Evolutionary conservation across 164 flowering plant genomes (phyloP).

Genomic region (Warburgia ugandensis): DNA sequence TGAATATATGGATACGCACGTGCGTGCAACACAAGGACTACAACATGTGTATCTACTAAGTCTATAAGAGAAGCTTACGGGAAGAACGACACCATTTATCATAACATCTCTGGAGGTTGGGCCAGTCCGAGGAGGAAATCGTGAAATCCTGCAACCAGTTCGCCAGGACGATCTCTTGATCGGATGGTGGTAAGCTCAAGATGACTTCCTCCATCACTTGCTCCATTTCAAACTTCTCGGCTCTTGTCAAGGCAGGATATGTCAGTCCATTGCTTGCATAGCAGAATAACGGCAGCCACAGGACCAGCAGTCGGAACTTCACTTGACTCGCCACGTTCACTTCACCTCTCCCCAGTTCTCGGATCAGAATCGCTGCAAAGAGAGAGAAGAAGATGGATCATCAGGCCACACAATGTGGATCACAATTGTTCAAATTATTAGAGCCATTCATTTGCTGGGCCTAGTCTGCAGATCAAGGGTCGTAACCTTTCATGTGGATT

Average conservation of each 20-base stretch:
- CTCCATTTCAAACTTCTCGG: constrained; percentile 39
- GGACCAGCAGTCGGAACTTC: constrained; percentile 33
- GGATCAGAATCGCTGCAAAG: constrained; percentile 25
- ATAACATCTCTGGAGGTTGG: constrained; percentile 40
- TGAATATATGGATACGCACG: too few relatives aligned
- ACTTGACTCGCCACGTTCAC: constrained; percentile 21
- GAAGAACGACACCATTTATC: constrained; percentile 44
- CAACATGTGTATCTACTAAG: too few relatives aligned
- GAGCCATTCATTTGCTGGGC: background rate
- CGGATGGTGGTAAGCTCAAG: constrained; percentile 25
- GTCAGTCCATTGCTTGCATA: constrained; percentile 38
- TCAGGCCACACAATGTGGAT: background rate
- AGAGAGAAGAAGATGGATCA: too few relatives aligned
- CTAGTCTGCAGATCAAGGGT: too few relatives aligned
- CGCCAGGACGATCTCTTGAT: constrained; percentile 41
- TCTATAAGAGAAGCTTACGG: constrained; percentile 22
- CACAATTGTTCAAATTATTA: background rate
- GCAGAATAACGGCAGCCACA: constrained; percentile 46
- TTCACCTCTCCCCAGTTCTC: constrained; percentile 20
- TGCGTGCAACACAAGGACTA: too few relatives aligned
- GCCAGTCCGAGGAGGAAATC: constrained; percentile 43
- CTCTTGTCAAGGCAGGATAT: constrained; percentile 27
- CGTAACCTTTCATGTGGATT: too few relatives aligned
- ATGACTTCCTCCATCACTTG: constrained; percentile 31
- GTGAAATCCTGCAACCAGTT: constrained; percentile 51